Evolutionary conservation across 805 yeast genomes (phyloP).

Genomic region (Candida incommunis): DNA sequence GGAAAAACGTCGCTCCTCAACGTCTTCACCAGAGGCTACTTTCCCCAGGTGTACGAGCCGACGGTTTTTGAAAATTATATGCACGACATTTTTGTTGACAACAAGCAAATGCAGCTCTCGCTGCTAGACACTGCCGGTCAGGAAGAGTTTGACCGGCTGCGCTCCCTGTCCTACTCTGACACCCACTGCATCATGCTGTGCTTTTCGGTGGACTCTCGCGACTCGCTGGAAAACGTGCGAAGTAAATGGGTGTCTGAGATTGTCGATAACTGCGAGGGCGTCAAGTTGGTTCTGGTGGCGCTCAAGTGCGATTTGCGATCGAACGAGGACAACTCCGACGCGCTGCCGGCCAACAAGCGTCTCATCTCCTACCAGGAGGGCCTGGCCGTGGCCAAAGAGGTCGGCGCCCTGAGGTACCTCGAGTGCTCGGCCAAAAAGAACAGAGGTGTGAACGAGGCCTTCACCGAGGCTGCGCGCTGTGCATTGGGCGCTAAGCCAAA

Average conservation of each 20-base stretch:
- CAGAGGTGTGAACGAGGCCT: constrained; percentile 98
- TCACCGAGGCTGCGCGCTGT: constrained; percentile 96
- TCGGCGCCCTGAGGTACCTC: constrained; percentile 86
- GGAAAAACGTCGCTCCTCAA: constrained; percentile 92
- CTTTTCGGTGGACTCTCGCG: constrained; percentile 86
- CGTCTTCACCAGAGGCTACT: constrained; percentile 93
- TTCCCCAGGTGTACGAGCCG: constrained; percentile 97
- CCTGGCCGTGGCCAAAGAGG: constrained; percentile 75
- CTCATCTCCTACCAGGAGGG: constrained; percentile 89
- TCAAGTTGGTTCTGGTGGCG: constrained; percentile 84
- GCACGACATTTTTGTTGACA: constrained; percentile 92
- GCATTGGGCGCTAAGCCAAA: constrained; percentile 82
- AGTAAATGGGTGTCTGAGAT: constrained; percentile 96
- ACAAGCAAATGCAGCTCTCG: constrained; percentile 80
- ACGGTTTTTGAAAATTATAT: constrained; percentile 96
- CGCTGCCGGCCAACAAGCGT: constrained; percentile 23
- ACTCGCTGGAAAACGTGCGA: constrained; percentile 88
- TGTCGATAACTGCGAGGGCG: constrained; percentile 94
- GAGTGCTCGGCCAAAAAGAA: constrained; percentile 96
- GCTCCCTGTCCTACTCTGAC: constrained; percentile 86
- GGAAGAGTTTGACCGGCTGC: constrained; percentile 89
- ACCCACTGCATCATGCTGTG: constrained; percentile 96
- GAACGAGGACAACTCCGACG: constrained; percentile 37
- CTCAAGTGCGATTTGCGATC: constrained; percentile 85
- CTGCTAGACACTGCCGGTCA: constrained; percentile 99